Base-by-base conservation (phyloP, 2,329 filamentous ascomycete species). In the Orbilia oligospora region DNA sequence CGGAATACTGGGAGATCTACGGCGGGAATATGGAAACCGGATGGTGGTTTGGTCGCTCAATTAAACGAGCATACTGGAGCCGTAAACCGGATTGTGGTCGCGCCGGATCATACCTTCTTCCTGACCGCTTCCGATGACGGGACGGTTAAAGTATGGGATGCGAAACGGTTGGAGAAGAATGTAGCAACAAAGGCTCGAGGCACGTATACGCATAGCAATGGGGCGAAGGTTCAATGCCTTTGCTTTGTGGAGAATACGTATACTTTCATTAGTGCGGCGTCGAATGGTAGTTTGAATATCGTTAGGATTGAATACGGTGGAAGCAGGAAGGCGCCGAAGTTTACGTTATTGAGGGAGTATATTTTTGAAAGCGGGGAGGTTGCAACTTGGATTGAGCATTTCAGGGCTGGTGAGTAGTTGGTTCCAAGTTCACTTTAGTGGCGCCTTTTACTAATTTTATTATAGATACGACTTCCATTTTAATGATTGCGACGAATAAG, bases 171-270 rank as follows among this genome's bases (percentile, higher is more conserved):
- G 5, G 96, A 99, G 85, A 91, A 94, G 53, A 98, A 97, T 83
- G 90, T 98, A 63, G 92, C 93, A 0, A 92, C 97, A 82, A 90
- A 94, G 51, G 94, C 96, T 30, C 89, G 95, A 22, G 93, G 97
- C 83, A 97, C 93, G 0, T 92, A 97, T 85, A 91, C 88, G 72
- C 93, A 97, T 81, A 88, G 88, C 0, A 85, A 89, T 0, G 91
- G 91, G 0, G 88, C 91, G 0, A 91, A 90, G 76, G 92, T 98
- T 1, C 90, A 93, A 33, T 91, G 93, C 14, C 84, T 99, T 22
- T 94, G 93, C 81, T 98, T 99, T 83, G 90, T 99, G 46, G 94
- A 98, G 83, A 92, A 94, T 81, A 97, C 94, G 0, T 94, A 98
- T 84, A 94, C 93, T 22, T 98, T 99, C 83, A 88, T 97, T 79